Evolutionary conservation across 441 rosid genomes (phyloP).

Genomic region (Pelargonium myrrhifolium): DNA sequence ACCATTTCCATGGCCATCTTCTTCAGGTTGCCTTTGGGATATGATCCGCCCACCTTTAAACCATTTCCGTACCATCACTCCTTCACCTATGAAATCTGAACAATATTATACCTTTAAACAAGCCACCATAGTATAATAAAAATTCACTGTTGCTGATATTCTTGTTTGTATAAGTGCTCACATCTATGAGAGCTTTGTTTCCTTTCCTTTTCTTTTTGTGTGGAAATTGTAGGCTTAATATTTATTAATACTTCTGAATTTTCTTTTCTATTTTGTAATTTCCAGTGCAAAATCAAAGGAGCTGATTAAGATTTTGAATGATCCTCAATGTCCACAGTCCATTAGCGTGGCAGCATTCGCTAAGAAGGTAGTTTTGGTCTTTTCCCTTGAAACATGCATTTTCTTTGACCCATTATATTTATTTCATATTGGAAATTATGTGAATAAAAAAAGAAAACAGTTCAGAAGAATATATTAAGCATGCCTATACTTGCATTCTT

Average conservation of each 20-base stretch:
- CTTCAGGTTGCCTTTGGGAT: neutral
- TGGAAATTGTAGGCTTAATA: neutral
- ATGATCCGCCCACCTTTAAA: neutral
- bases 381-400: neutral
- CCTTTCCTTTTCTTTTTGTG: neutral
- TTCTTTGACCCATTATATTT: neutral
- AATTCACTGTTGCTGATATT: neutral
- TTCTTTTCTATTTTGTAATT: conserved; percentile 18
- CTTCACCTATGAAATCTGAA: neutral
- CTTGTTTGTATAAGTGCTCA: neutral
- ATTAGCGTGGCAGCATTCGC: conserved; percentile 60
- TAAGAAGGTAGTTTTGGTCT: conserved; percentile 51
- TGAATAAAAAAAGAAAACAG: neutral
- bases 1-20: neutral
- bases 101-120: neutral
- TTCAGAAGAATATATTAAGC: neutral
- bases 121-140: neutral
- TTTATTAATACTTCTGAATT: neutral
- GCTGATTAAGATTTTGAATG: conserved; percentile 50
- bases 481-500: neutral
- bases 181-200: neutral
- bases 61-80: neutral
- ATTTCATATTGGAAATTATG: neutral
- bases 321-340: conserved; percentile 63
- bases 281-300: conserved; percentile 68